phyloP scores from a whole-genome alignment of 2,329 filamentous ascomycete genomes.

The Septoria linicola region DNA sequence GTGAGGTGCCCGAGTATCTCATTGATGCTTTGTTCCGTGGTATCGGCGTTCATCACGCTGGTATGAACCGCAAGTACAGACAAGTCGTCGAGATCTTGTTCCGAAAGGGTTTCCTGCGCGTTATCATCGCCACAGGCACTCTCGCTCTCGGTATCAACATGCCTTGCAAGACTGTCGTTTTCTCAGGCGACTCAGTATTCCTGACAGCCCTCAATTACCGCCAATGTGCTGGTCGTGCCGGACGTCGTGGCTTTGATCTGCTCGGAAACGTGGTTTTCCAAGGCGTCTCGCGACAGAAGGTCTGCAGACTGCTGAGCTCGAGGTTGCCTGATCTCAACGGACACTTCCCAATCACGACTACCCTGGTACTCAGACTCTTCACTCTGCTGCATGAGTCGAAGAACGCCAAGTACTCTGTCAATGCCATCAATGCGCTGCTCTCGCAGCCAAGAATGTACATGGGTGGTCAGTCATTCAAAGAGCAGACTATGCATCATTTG shows the following conservation, averaged over 20 bases:
- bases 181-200: slow-evolving; percentile 70
- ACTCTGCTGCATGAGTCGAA: slow-evolving; percentile 66
- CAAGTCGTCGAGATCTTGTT: slow-evolving; percentile 73
- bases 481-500: slow-evolving; percentile 71
- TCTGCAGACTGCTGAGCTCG: slow-evolving; percentile 69
- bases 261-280: slow-evolving; percentile 81
- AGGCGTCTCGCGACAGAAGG: slow-evolving; percentile 59
- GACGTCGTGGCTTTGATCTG: slow-evolving; percentile 75
- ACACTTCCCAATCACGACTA: slow-evolving; percentile 75
- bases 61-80: slow-evolving; percentile 75
- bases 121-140: slow-evolving; percentile 73
- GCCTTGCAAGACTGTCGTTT: slow-evolving; percentile 80
- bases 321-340: slow-evolving; percentile 71
- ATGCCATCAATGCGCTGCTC: slow-evolving; percentile 64
- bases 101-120: slow-evolving; percentile 67
- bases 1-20: slow-evolving; percentile 53
- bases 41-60: slow-evolving; percentile 74
- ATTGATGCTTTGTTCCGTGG: slow-evolving; percentile 64
- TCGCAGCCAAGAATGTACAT: slow-evolving; percentile 70
- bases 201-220: slow-evolving; percentile 74
- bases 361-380: slow-evolving; percentile 67
- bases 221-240: slow-evolving; percentile 74
- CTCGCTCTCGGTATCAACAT: slow-evolving; percentile 78
- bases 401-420: slow-evolving; percentile 60
- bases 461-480: slow-evolving; percentile 65